Percentiles rank a stretch among this genome's conserved stretches.
Evolutionary conservation across 1,284 basidiomycete genomes (phyloP).

Genomic region (Peniophora sp.): DNA sequence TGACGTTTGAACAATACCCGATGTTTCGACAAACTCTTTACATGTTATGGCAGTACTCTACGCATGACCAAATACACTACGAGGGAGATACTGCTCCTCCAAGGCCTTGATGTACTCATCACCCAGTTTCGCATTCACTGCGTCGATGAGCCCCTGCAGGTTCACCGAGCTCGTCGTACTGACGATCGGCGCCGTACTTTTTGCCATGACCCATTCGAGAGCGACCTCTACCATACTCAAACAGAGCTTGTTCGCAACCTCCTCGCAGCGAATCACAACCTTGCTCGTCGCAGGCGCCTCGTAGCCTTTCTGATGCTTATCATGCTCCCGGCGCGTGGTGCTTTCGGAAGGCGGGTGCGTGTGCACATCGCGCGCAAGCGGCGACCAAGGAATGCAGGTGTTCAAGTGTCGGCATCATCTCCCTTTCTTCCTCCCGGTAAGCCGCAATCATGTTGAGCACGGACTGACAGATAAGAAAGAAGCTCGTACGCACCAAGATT

Average conservation of each 20-base stretch:
- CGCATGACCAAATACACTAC: constrained; percentile 13
- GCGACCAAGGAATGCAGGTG: constrained; percentile 29
- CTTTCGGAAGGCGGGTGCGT: constrained; percentile 19
- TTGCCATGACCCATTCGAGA: constrained; percentile 26
- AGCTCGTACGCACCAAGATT: not conserved
- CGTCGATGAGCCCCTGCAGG: constrained; percentile 21
- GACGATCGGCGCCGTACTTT: constrained; percentile 23
- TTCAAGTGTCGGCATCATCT: constrained; percentile 1
- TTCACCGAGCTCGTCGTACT: constrained; percentile 24
- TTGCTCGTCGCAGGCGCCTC: not conserved
- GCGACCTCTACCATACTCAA: constrained; percentile 30
- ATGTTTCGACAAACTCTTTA: too few species aligned
- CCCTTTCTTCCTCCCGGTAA: not conserved
- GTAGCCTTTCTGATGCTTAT: too few species aligned
- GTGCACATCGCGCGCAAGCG: constrained; percentile 29
- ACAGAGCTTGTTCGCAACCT: constrained; percentile 25
- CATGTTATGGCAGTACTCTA: too few species aligned
- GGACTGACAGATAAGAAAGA: too few species aligned
- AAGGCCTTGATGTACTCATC: constrained; percentile 34
- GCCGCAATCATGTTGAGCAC: not conserved
- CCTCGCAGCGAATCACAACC: constrained; percentile 23
- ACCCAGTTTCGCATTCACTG: constrained; percentile 26
- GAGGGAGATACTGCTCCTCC: constrained; percentile 14
- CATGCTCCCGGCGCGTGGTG: too few species aligned
- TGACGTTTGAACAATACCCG: too few species aligned